phyloP scores from a whole-genome alignment of 129 eudicot genomes.

The Gnaphalium uliginosum region DNA sequence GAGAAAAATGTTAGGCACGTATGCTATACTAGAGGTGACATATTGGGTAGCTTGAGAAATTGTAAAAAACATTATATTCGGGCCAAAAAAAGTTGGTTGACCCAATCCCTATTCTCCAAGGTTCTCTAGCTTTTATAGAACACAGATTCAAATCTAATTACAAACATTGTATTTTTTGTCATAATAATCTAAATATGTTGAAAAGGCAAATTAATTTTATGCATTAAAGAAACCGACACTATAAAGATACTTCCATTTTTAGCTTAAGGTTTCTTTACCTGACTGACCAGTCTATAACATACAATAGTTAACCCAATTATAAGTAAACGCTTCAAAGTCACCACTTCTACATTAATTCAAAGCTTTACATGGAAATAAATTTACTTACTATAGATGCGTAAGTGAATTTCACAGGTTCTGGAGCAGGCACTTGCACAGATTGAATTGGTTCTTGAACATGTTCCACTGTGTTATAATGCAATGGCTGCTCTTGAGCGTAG shows the following conservation, averaged over 20 bases:
- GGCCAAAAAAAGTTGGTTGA: background rate
- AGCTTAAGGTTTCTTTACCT: background rate
- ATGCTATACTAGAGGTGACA: background rate
- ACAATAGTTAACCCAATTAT: background rate
- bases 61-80: background rate
- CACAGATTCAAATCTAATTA: background rate
- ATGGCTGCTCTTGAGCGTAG: constrained; percentile 20
- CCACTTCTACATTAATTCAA: background rate
- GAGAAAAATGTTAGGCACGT: background rate
- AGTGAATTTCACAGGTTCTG: constrained; percentile 62
- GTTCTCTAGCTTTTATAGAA: background rate
- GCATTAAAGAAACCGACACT: background rate
- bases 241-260: background rate
- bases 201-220: background rate
- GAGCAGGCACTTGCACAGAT: constrained; percentile 50
- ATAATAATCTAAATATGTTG: too few relatives aligned
- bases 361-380: background rate
- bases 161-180: too few relatives aligned
- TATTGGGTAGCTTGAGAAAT: background rate
- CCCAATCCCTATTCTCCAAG: background rate
- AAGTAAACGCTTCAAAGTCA: background rate
- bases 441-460: constrained; percentile 35
- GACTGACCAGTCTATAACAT: background rate
- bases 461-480: constrained; percentile 20
- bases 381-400: constrained; percentile 84